Evolutionary conservation across 495 filamentous ascomycete genomes (phyloP), one percentile per base, ranked within the genome.

Genomic region (Lentithecium fluviatile): DNA sequence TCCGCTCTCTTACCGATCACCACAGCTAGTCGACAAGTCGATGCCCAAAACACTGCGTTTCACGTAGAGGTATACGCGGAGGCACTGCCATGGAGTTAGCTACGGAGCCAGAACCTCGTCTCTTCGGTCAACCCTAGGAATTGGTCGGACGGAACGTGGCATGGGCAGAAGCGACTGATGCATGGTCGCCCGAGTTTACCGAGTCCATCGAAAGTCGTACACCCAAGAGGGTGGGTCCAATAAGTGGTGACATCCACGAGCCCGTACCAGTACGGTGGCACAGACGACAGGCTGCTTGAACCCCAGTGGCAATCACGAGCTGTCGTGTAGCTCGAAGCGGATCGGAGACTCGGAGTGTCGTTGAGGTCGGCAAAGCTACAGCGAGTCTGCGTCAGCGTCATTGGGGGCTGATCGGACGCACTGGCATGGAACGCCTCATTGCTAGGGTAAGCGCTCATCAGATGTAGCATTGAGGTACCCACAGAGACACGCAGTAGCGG

Each of bases 341-440:
- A 8, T 7, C 26, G 6, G 23, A n/a, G n/a, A n/a, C 23, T 25
- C 40, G 21, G 42, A 40, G 13, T 21, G 17, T 29, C 37, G 17
- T 29, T 19, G 13, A 45, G 25, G 23, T 23, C 21, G 37, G 11
- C n/a, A 24, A 1, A 46, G 42, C 40, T 47, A 25, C 17, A 34
- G 13, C 42, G 5, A 13, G 55, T 58, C 55, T 40, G 55, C 43
- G 29, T 47, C 45, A 50, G 36, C 20, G 40, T 15, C 40, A 43
- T 6, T n/a, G 19, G 40, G 45, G 55, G 55, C 55, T 58, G 55
- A 50, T 49, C 53, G 55, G 55, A 53, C 29, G 15, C 19, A 34
- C 52, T 54, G 19, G 10, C 42, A 49, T 46, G 55, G 13, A 45
- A 29, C n/a, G 37, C 32, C 46, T 23, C 26, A 17, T 34, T 7